These are phyloP conservation scores for Stenocarpella maydis DNA, from an alignment of 2,329 filamentous ascomycete species.

Conservation along the genomic window DNA sequence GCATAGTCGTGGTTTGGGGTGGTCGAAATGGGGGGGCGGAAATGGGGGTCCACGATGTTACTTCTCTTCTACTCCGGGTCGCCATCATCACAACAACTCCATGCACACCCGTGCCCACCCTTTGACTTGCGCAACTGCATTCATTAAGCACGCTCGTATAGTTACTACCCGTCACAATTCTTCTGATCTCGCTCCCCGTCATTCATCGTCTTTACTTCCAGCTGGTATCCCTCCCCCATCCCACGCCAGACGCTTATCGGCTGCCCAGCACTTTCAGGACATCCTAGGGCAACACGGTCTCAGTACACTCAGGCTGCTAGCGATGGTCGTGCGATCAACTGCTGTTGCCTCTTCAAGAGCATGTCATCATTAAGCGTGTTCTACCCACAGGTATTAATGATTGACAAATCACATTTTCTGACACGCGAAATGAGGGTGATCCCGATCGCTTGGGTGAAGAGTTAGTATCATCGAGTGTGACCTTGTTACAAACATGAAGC, in stretches of 20 bases:
- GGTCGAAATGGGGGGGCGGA: no score
- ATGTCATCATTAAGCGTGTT: not conserved
- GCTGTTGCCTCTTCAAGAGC: not conserved
- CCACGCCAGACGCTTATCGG: not conserved
- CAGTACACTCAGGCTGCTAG: not conserved
- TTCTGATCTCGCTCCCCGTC: not conserved
- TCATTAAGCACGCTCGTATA: no score
- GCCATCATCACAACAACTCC: no score
- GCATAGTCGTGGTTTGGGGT: no score
- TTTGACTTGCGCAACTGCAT: no score
- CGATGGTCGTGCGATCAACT: not conserved
- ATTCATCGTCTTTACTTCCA: not conserved
- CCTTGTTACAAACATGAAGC: not conserved
- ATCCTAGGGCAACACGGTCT: not conserved
- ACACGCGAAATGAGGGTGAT: conserved; percentile 7
- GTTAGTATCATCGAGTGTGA: not conserved
- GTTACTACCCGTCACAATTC: no score
- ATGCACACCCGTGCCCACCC: no score
- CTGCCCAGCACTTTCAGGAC: not conserved
- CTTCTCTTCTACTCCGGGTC: no score
- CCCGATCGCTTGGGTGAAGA: conserved; percentile 3
- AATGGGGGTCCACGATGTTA: no score
- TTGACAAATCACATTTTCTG: not conserved
- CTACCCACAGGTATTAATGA: not conserved
- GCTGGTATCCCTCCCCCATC: not conserved